Evolutionary conservation across 2,329 filamentous ascomycete species (phyloP), one percentile per base, ranked within the genome.

Genomic region (Xylaria hypoxylon): DNA sequence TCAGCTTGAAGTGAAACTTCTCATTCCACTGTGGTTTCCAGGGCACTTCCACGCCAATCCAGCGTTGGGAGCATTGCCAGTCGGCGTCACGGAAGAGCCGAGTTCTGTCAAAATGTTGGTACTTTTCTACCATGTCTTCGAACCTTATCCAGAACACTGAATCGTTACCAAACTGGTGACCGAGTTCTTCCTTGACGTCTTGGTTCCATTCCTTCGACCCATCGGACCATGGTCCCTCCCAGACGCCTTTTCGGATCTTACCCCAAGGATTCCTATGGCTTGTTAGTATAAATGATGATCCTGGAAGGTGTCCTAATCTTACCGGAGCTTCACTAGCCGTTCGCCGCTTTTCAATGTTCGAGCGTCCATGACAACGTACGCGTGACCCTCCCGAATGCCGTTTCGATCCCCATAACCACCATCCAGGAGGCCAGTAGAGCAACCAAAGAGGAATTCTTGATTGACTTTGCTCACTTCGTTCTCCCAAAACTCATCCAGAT

Each of bases 381-480:
- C 87, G 63, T 89, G 87, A 0, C 82, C 81, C 70, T 88, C 86
- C 2, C 82, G 80, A 56, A 89, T 89, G 1, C 87, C 87, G 67
- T 85, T 83, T 33, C 89, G 82, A 57, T 86, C 80, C 3, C 89
- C 88, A 62, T 88, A 89, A 1, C 88, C 88, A 35, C 84, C 84
- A 48, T 88, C 88, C 61, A 90, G 84, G 28, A 90, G 80, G 10
- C 90, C 90, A 0, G 87, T 88, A 0, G 84, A 86, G 72, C 89
- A 92, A n/a, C 90, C 90, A 72, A 92, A 92, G 7, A 93, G 80
- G 73, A 96, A 96, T 57, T 93, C 90, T 61, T 93, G 81, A 76
- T 96, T 96, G 64, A 94, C 92, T 68, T 91, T 89, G 78, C 90
- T 87, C 26, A 97, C 85, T 76, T 96, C 92, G 42, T 95, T 89